Percentiles rank a stretch among this genome's conserved stretches.
Conservation (phyloP, 1,284 basidiomycete species). For the Moesziomyces parantarcticus region DNA sequence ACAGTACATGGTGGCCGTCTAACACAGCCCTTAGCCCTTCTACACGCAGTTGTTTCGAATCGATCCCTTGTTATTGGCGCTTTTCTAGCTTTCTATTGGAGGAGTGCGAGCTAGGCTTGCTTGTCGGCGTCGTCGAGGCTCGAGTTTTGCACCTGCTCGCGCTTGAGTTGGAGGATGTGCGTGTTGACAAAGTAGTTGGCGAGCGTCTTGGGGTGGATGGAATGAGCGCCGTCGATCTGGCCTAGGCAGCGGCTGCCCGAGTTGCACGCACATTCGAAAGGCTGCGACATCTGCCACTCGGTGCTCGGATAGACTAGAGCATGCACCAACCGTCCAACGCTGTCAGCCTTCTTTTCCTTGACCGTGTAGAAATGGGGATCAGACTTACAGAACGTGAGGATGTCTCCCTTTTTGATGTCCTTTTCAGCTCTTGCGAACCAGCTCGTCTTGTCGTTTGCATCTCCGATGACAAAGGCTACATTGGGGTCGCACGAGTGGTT, state of each 20-base stretch:
- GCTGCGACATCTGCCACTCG: constrained; percentile 65
- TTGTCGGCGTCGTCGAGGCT: not conserved
- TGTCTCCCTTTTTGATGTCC: constrained; percentile 56
- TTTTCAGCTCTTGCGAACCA: constrained; percentile 50
- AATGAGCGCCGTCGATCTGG: constrained; percentile 54
- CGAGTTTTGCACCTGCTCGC: constrained; percentile 25
- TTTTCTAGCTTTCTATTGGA: constrained; percentile 1
- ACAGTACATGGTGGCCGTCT: constrained; percentile 55
- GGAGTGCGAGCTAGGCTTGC: constrained; percentile 1
- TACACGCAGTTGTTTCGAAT: not conserved
- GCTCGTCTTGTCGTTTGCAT: constrained; percentile 27
- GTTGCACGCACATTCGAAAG: constrained; percentile 60
- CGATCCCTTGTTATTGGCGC: not conserved
- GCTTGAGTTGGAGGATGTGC: constrained; percentile 57
- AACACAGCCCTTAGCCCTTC: not conserved
- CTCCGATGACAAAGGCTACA: constrained; percentile 46
- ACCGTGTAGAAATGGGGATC: not conserved
- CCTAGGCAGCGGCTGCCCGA: constrained; percentile 40
- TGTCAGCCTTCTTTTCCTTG: too few relatives aligned
- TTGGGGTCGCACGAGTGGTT: constrained; percentile 65
- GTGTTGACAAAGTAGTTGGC: constrained; percentile 55
- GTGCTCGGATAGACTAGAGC: constrained; percentile 66
- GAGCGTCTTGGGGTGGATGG: constrained; percentile 33
- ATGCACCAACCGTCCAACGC: too few relatives aligned
- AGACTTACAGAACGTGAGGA: constrained; percentile 63